phyloP scores from a whole-genome alignment of 768 basidiomycete genomes.

The Tylopilus sp. region DNA sequence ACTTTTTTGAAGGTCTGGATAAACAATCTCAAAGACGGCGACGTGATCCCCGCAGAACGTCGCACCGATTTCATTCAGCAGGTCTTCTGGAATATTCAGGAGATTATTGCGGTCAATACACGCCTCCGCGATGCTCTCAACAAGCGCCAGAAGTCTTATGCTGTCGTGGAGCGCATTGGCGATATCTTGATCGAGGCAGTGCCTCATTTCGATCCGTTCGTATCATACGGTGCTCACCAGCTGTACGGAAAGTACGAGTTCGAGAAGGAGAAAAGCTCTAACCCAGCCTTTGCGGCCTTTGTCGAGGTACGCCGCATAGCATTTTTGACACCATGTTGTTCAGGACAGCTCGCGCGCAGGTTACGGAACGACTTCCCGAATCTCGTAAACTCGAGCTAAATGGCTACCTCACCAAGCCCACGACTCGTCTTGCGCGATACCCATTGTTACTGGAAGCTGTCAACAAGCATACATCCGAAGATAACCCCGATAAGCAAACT shows the following conservation, averaged over 20 bases:
- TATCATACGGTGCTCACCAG: constrained; percentile 94
- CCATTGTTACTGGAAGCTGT: constrained; percentile 91
- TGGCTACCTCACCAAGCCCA: constrained; percentile 97
- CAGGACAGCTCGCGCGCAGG: constrained; percentile 39
- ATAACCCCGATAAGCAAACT: constrained; percentile 77
- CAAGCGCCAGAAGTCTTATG: constrained; percentile 93
- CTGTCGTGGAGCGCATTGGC: constrained; percentile 87
- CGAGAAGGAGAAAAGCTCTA: constrained; percentile 95
- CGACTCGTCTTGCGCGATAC: constrained; percentile 95
- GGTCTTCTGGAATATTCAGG: constrained; percentile 97
- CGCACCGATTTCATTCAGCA: constrained; percentile 86
- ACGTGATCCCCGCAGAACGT: constrained; percentile 73
- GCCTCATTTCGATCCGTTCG: constrained; percentile 88
- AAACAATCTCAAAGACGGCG: constrained; percentile 70
- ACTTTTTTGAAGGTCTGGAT: constrained; percentile 70
- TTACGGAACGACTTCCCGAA: constrained; percentile 88
- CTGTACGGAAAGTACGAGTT: constrained; percentile 98
- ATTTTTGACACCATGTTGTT: not conserved
- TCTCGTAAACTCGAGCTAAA: constrained; percentile 96
- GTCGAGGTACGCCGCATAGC: constrained; percentile 66
- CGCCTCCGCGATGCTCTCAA: constrained; percentile 90
- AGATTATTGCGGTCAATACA: constrained; percentile 89
- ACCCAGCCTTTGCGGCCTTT: constrained; percentile 89
- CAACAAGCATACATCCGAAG: constrained; percentile 86
- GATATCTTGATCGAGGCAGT: constrained; percentile 88